Evolutionary conservation across 305 asterid species (phyloP).

Genomic region (Fraxinus dipetala): DNA sequence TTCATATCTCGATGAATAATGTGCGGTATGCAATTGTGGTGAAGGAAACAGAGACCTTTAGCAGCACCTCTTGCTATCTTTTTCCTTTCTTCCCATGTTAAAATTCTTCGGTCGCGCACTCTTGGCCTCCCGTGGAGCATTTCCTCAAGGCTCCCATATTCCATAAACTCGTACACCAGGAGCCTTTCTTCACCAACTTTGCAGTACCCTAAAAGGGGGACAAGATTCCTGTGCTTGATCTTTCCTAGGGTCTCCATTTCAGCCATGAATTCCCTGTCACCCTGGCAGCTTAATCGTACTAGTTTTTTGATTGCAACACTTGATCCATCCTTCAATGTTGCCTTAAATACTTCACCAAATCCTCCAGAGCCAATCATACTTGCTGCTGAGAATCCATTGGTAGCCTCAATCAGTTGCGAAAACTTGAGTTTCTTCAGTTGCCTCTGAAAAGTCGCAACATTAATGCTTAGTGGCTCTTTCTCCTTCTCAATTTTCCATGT

Average conservation of each 20-base stretch:
- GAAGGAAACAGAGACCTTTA: conserved; percentile 84
- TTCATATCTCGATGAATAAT: conserved; percentile 92
- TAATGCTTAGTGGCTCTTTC: conserved; percentile 86
- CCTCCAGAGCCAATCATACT: conserved; percentile 90
- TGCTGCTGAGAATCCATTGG: conserved; percentile 82
- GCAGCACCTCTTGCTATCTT: conserved; percentile 86
- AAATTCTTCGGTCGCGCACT: conserved; percentile 30
- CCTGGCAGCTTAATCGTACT: conserved; percentile 69
- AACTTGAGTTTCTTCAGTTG: conserved; percentile 70
- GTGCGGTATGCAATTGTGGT: conserved; percentile 89
- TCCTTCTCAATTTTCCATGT: conserved; percentile 96
- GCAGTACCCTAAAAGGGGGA: conserved; percentile 78
- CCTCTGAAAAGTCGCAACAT: conserved; percentile 81
- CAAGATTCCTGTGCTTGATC: conserved; percentile 82
- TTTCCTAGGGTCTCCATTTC: conserved; percentile 92
- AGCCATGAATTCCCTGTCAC: conserved; percentile 89
- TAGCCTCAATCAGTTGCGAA: conserved; percentile 81
- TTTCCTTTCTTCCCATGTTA: conserved; percentile 81
- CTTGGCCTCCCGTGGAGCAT: conserved; percentile 61
- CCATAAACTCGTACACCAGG: conserved; percentile 79
- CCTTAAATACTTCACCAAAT: conserved; percentile 86
- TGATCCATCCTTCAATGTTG: conserved; percentile 80
- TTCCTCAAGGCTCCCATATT: conserved; percentile 79
- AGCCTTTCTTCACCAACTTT: conserved; percentile 84
- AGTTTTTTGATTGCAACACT: conserved; percentile 87